A percentile compares a stretch with the other conserved stretches of the same genome.
These are phyloP conservation scores for Letharia columbiana DNA, from an alignment of 495 filamentous ascomycete genomes.

Conservation along the genomic window DNA sequence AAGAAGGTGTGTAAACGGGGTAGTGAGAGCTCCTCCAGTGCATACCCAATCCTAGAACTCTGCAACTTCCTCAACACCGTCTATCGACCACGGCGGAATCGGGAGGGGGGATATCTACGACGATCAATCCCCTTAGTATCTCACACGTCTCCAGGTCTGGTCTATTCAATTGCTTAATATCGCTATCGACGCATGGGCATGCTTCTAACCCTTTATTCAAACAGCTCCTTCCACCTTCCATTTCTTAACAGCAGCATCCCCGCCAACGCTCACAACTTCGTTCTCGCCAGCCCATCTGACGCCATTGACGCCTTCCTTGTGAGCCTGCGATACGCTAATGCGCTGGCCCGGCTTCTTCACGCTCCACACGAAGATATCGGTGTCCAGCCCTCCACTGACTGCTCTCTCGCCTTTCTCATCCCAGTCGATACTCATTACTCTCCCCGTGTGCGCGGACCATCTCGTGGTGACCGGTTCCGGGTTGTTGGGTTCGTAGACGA, in stretches of 20 bases:
- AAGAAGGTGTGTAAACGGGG: too few species aligned
- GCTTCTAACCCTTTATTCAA: not conserved
- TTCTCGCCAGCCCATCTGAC: constrained; percentile 69
- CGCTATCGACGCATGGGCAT: too few species aligned
- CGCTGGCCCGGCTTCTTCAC: constrained; percentile 71
- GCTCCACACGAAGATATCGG: constrained; percentile 88
- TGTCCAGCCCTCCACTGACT: constrained; percentile 79
- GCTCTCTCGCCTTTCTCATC: constrained; percentile 64
- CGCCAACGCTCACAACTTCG: constrained; percentile 71
- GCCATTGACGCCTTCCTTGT: constrained; percentile 90
- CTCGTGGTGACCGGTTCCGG: constrained; percentile 60
- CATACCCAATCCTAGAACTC: too few species aligned
- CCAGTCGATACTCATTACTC: constrained; percentile 79
- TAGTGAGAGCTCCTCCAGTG: too few species aligned
- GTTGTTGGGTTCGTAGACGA: constrained; percentile 57
- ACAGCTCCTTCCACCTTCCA: constrained; percentile 65
- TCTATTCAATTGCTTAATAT: not conserved
- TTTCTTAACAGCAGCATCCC: constrained; percentile 82
- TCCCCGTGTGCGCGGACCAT: constrained; percentile 87
- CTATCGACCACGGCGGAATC: too few species aligned
- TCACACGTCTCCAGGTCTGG: not conserved
- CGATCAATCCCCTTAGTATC: not conserved
- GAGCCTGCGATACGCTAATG: constrained; percentile 70
- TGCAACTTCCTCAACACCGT: too few species aligned
- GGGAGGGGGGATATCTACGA: too few species aligned